Conservation (phyloP, 139 green algal genomes). For the Astrephomene gubernaculifera region DNA sequence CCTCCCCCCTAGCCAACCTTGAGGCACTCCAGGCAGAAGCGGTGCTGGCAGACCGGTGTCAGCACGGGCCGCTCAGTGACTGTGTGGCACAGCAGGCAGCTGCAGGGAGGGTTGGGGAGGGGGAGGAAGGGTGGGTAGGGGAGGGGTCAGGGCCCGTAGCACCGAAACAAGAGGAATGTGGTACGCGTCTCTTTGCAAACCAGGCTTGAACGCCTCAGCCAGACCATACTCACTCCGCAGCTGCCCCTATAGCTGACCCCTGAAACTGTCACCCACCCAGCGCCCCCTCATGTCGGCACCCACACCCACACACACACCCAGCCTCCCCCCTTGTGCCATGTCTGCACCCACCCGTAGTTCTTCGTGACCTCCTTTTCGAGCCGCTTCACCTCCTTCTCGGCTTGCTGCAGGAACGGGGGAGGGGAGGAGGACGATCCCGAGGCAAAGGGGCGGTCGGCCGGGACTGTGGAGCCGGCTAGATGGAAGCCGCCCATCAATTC, state of each 20-base stretch:
- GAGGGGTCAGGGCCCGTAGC: background rate
- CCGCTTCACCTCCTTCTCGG: constrained; percentile 9
- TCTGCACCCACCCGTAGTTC: background rate
- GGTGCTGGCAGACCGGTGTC: constrained; percentile 70
- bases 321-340: background rate
- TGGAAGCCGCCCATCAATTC: background rate
- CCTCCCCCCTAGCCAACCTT: constrained; percentile 57
- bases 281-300: no score
- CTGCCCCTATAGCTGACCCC: background rate
- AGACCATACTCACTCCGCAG: background rate
- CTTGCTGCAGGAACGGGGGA: background rate
- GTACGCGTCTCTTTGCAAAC: background rate
- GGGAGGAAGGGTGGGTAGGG: background rate
- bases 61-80: background rate
- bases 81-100: background rate
- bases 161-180: background rate
- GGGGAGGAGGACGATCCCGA: background rate
- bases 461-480: no score
- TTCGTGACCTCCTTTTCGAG: constrained; percentile 29
- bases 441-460: background rate
- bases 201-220: background rate
- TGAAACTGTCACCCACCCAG: background rate
- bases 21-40: constrained; percentile 94
- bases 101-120: background rate
- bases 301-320: no score